Base-by-base conservation (phyloP, 352 stramenopile genomes). In the Globisporangium carolinianum region DNA sequence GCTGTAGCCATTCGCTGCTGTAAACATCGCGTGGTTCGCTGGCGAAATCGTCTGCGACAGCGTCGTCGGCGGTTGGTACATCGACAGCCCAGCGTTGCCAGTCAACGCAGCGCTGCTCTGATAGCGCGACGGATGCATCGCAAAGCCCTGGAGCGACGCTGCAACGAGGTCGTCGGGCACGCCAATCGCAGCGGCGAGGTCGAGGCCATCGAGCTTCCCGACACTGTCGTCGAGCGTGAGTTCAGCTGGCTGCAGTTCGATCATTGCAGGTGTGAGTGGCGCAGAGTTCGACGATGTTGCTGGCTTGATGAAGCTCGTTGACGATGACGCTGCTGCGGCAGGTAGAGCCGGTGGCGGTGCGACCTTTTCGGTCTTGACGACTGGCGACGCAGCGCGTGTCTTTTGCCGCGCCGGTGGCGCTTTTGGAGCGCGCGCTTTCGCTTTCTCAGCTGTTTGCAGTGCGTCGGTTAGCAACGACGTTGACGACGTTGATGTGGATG, bases 91-190 rank as follows among this genome's bases (percentile, higher is more conserved):
- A 12, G 52, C 53, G 17, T 8, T 49, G 17, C 45, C 17, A 11
- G 45, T 47, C 37, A 45, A 47, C 32, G 38, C 42, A 11, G 47
- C 17, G 14, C 32, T 54, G 48, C 45, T 60, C 48, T 72, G 75
- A 18, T 71, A 87, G 39, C 7, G 11, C 17, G 73, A 75, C 54
- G 88, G 80, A 37, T 68, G 88, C 65, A 90, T 81, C 18, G 74
- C 73, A 53, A 88, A 91, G 38, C 83, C 88, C 58, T 89, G 79
- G 57, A 91, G 89, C 5, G 78, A 89, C 5, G 73, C 72, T 4
- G 78, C 78, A 42, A 89, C 78, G 15, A 91, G 53, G 32, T 91
- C 78, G 46, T 85, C 76, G 36, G 83, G 87, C 39, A 87, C 69
- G 55, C 79, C 80, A 51, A 78, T 75, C 24, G 65, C 65, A 24